Evolutionary conservation across 495 filamentous ascomycete species (phyloP).

Genomic region (Penicillium macrosclerotiorum): DNA sequence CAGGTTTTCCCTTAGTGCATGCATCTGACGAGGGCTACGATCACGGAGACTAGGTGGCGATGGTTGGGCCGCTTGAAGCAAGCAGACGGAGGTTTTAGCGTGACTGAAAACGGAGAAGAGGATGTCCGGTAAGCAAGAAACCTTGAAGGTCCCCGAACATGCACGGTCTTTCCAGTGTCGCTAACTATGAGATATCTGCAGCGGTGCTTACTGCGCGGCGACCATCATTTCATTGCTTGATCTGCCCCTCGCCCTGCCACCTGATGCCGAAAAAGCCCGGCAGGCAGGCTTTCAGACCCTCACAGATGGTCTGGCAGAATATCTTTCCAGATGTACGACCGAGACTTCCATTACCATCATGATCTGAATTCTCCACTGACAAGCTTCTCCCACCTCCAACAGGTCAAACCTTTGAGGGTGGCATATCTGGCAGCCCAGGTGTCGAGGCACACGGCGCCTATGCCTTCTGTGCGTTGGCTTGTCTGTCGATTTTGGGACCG

Average conservation of each 20-base stretch:
- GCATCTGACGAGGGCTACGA: slow-evolving; percentile 22
- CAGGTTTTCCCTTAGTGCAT: slow-evolving; percentile 8
- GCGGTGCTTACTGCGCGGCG: slow-evolving; percentile 87
- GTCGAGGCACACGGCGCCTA: slow-evolving; percentile 94
- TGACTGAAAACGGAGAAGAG: slow-evolving; percentile 79
- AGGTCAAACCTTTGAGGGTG: slow-evolving; percentile 95
- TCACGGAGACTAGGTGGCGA: slow-evolving; percentile 56
- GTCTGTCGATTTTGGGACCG: slow-evolving; percentile 75
- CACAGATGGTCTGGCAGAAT: slow-evolving; percentile 68
- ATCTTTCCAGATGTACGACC: slow-evolving; percentile 75
- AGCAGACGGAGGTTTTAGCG: slow-evolving; percentile 75
- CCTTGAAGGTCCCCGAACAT: too few species aligned
- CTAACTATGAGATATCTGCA: slow-evolving; percentile 28
- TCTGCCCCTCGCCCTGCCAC: slow-evolving; percentile 73
- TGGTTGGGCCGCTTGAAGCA: slow-evolving; percentile 87
- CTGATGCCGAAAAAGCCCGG: slow-evolving; percentile 51
- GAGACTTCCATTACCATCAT: not conserved
- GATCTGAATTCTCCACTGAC: not conserved
- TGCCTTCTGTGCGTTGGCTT: slow-evolving; percentile 90
- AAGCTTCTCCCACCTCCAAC: slow-evolving; percentile 12
- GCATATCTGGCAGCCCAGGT: slow-evolving; percentile 76
- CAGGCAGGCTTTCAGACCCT: slow-evolving; percentile 50
- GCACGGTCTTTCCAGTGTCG: too few species aligned
- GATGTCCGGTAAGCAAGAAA: slow-evolving; percentile 72
- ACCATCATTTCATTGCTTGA: slow-evolving; percentile 78